Percentiles rank a stretch among this genome's conserved stretches.
Conservation (phyloP, 352 stramenopile species). For the Pythium aphanidermatum region DNA sequence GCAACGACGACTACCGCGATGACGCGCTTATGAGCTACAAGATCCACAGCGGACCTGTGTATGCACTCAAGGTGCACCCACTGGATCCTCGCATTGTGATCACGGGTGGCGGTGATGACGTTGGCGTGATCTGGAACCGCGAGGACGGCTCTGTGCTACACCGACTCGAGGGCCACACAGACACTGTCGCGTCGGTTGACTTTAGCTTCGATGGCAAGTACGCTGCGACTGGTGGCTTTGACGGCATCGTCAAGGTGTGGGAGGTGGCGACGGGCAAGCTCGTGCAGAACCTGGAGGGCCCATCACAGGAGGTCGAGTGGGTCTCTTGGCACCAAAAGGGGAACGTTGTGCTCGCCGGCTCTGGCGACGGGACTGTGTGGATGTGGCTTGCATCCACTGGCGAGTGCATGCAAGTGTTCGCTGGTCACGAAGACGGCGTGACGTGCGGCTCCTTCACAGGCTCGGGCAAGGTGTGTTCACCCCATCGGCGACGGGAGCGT, state of each 20-base stretch:
- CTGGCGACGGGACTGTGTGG: conserved; percentile 86
- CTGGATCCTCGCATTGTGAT: conserved; percentile 76
- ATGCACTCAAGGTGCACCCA: conserved; percentile 78
- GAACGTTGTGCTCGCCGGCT: conserved; percentile 86
- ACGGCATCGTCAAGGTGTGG: conserved; percentile 87
- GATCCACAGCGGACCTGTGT: conserved; percentile 72
- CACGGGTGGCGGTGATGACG: conserved; percentile 78
- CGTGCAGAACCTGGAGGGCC: conserved; percentile 79
- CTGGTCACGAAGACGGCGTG: conserved; percentile 94
- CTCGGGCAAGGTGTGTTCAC: conserved; percentile 91
- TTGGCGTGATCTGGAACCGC: conserved; percentile 83
- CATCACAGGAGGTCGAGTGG: conserved; percentile 89
- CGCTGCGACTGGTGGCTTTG: conserved; percentile 80
- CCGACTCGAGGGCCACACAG: conserved; percentile 68
- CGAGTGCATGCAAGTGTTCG: conserved; percentile 97
- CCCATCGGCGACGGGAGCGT: too few species aligned
- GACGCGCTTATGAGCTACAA: conserved; percentile 49
- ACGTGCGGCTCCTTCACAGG: conserved; percentile 92
- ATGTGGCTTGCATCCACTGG: conserved; percentile 93
- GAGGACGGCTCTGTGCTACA: conserved; percentile 75
- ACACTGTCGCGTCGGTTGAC: conserved; percentile 78
- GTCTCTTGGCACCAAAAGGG: conserved; percentile 89
- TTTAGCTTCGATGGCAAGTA: conserved; percentile 88
- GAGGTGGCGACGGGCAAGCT: conserved; percentile 76
- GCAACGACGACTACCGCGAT: conserved; percentile 9